Conservation (phyloP, 1,284 basidiomycete species). For the Marasmius sp. region DNA sequence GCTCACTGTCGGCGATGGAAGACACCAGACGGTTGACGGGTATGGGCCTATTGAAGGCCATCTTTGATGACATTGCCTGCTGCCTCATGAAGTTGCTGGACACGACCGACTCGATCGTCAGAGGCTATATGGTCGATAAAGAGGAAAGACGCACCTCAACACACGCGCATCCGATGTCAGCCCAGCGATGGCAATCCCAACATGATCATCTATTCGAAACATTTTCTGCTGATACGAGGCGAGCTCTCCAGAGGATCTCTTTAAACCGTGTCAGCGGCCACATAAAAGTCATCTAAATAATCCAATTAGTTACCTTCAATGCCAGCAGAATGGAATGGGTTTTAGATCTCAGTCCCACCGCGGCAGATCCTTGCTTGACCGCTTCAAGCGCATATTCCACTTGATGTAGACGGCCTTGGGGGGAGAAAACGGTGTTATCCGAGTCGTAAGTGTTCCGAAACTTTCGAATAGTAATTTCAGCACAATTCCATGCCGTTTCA, state of each 20-base stretch:
- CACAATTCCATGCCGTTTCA: not conserved
- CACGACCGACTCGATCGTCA: not conserved
- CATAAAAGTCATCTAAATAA: conserved; percentile 6
- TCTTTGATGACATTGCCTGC: conserved; percentile 93
- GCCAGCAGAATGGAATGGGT: conserved; percentile 94
- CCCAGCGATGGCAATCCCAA: conserved; percentile 98
- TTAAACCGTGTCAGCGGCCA: conserved; percentile 12
- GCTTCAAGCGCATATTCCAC: conserved; percentile 99
- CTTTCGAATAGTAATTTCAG: conserved; percentile 36
- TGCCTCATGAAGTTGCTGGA: conserved; percentile 99
- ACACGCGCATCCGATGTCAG: conserved; percentile 98
- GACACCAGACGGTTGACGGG: conserved; percentile 93
- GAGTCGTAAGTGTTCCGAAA: conserved; percentile 96
- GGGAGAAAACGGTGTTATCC: conserved; percentile 95
- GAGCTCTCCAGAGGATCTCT: conserved; percentile 98
- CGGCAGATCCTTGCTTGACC: conserved; percentile 98
- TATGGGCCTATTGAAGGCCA: conserved; percentile 93
- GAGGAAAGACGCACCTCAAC: conserved; percentile 62
- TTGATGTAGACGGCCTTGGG: conserved; percentile 88
- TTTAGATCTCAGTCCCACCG: conserved; percentile 92
- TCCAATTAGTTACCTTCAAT: conserved; percentile 67
- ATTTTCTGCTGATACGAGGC: conserved; percentile 99
- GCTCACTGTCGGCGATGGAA: conserved; percentile 91
- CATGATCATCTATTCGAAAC: conserved; percentile 98
- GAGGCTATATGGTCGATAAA: not conserved